Evolutionary conservation across 495 filamentous ascomycete species (phyloP).

Genomic region (Aspergillus kassunensis): DNA sequence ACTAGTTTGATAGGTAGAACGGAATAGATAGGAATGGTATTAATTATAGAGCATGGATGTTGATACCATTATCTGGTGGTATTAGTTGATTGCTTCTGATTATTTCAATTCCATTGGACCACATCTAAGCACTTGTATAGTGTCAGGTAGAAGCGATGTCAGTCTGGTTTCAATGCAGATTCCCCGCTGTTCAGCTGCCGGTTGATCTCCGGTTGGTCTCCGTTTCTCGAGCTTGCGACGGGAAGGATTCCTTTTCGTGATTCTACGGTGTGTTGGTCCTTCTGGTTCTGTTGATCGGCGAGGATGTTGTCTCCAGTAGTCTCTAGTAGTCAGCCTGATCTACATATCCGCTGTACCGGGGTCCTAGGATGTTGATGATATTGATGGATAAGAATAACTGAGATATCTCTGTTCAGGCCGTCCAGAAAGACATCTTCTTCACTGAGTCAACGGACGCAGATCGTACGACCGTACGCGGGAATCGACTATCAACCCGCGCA

Average conservation of each 20-base stretch:
- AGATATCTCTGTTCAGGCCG: too few relatives aligned
- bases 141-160: too few relatives aligned
- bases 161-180: conserved; percentile 9
- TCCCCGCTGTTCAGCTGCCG: background rate
- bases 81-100: too few relatives aligned
- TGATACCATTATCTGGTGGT: background rate
- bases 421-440: conserved; percentile 23
- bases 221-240: background rate
- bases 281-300: background rate
- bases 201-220: too few relatives aligned
- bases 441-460: conserved; percentile 24
- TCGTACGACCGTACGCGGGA: conserved; percentile 35
- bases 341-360: too few relatives aligned
- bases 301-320: too few relatives aligned
- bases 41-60: background rate
- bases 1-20: too few relatives aligned
- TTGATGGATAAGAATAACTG: background rate
- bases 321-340: too few relatives aligned
- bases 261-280: conserved; percentile 3
- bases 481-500: conserved; percentile 32
- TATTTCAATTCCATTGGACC: too few relatives aligned
- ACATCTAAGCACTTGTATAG: too few relatives aligned
- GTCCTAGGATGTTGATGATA: background rate
- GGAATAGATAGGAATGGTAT: background rate
- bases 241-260: conserved; percentile 6